Conservation (phyloP, 2,329 filamentous ascomycete species). For the Cadophora malorum region DNA sequence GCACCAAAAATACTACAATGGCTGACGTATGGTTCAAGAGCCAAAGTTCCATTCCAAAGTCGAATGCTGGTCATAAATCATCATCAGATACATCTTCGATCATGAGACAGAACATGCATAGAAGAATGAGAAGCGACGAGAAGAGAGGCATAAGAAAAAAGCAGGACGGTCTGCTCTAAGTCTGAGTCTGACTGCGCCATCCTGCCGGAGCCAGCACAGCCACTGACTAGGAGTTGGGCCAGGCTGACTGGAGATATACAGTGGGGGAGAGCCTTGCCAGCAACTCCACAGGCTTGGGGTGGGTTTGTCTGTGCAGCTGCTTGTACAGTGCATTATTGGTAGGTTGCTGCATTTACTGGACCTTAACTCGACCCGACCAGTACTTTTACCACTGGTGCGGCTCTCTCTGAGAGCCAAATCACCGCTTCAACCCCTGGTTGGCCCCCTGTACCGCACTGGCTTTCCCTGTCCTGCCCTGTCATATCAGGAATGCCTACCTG, state of each 20-base stretch:
- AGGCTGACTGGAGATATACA: slow-evolving; percentile 11
- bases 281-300: neutral
- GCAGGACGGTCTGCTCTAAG: neutral
- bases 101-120: slow-evolving; percentile 10
- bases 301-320: neutral
- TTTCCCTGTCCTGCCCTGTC: neutral
- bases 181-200: slow-evolving; percentile 11
- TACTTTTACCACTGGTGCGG: slow-evolving; percentile 9
- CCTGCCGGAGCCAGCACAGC: slow-evolving; percentile 12
- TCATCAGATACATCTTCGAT: neutral
- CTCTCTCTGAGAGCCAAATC: neutral
- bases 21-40: neutral
- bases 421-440: neutral
- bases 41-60: neutral
- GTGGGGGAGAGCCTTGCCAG: slow-evolving; percentile 5
- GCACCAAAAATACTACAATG: neutral
- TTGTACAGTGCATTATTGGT: slow-evolving; percentile 2
- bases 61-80: neutral
- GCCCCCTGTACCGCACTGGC: neutral
- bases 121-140: slow-evolving; percentile 4
- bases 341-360: neutral
- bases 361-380: too few relatives aligned
- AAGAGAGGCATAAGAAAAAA: too few relatives aligned
- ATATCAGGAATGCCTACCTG: neutral
- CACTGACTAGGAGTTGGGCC: slow-evolving; percentile 9